phyloP scores from a whole-genome alignment of 805 yeast genomes.

The Vanderwaltozyma verrucispora region DNA sequence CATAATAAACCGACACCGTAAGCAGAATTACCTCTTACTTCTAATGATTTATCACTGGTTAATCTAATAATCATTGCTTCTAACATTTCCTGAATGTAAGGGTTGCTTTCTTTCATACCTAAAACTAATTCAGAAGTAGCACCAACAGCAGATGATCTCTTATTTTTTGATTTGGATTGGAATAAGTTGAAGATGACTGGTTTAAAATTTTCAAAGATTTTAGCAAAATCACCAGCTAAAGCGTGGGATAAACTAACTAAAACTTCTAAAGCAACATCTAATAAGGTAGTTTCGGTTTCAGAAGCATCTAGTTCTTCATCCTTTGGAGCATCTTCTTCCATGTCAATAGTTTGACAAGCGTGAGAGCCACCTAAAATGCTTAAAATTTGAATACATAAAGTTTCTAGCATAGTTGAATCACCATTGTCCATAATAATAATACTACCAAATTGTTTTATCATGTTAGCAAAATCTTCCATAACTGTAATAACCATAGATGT shows the following conservation, averaged over 20 bases:
- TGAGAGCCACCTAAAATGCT: constrained; percentile 72
- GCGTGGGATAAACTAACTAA: constrained; percentile 65
- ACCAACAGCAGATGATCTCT: constrained; percentile 79
- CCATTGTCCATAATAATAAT: constrained; percentile 49
- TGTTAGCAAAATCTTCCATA: constrained; percentile 62
- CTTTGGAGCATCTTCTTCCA: constrained; percentile 50
- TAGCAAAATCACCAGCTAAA: constrained; percentile 69
- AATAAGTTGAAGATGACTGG: constrained; percentile 48
- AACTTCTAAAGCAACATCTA: constrained; percentile 80
- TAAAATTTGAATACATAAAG: constrained; percentile 61
- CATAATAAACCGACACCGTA: constrained; percentile 83
- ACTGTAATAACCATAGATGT: constrained; percentile 68
- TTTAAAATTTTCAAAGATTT: constrained; percentile 63
- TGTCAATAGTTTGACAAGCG: constrained; percentile 69
- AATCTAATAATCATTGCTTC: constrained; percentile 60
- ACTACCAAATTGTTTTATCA: constrained; percentile 62
- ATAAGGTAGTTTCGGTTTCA: constrained; percentile 55
- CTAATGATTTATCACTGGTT: constrained; percentile 65
- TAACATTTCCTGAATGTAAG: constrained; percentile 59
- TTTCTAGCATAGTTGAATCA: constrained; percentile 49
- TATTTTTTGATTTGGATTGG: constrained; percentile 53
- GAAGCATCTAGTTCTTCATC: constrained; percentile 47
- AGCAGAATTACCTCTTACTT: constrained; percentile 91
- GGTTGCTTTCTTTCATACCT: constrained; percentile 58
- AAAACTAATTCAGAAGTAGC: constrained; percentile 81